Base-by-base conservation (phyloP, 345 rosid genomes). In the Rhizophora apiculata region DNA sequence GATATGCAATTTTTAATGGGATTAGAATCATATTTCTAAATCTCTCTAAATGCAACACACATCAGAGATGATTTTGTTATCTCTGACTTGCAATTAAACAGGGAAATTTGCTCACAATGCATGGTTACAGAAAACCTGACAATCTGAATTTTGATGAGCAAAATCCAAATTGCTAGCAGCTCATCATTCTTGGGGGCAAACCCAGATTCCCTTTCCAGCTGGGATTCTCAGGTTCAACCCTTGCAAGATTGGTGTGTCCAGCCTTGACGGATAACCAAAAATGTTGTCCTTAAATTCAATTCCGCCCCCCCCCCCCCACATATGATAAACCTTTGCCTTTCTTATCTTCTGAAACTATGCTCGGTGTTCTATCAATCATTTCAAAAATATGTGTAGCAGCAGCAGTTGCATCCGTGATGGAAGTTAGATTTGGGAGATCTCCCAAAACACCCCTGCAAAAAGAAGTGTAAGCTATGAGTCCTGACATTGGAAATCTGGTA, bases 291-390 rank as follows among this genome's bases (percentile, higher is more conserved):
- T 79, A 52, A 88, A 84, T 49, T 83, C 82, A 68, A 85, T 72
- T 63, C 86, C 87, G 56, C 93, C 90, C 74, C 85, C 77, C 87
- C 59, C 93, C 90, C 74, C 85, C 77, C 24, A 86, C 84, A 74
- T 83, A 79, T 8, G 90, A 83, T 49, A 86, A 79, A 49, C 85
- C 90, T 83, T 86, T 88, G 6, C 90, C 90, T 49, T 79, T 82
- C 63, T 53, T 80, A 20, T 84, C 89, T 60, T 84, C 84, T 1
- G 86, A 59, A 24, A 84, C 87, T 69, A 86, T 86, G 31, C 72
- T 34, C 0, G 90, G 93, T 53, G 34, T 68, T 19, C 85, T 79
- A 43, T 86, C 80, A 21, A 86, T 67, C 86, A 84, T 81, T 61
- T 88, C 84, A 0, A 64, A 74, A 16, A 86, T 88, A 16, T 83